Evolutionary conservation across 2,329 filamentous ascomycete species (phyloP), one percentile per base, ranked within the genome.

Genomic region (Aureobasidium lini): DNA sequence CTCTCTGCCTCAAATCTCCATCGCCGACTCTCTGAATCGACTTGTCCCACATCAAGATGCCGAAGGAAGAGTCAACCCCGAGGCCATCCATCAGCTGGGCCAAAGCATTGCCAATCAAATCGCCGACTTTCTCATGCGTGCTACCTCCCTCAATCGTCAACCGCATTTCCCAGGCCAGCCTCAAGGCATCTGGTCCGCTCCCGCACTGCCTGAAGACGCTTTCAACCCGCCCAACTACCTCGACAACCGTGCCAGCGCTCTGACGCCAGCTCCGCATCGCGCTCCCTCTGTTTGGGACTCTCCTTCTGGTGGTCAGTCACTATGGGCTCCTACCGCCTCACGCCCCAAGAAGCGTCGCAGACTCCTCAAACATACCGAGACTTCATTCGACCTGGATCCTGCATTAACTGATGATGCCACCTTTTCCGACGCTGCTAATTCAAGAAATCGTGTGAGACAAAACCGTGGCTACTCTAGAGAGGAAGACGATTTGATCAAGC

Each of bases 401-500:
- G 31, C 53, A 2, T 47, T 47, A 16, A 16, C 40, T 11, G 40
- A 57, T 18, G 43, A 57, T n/a, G n/a, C 31, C 18, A 34, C 13
- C 29, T 39, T 47, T 28, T 57, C 54, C 6, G 54, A 47, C 18
- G 40, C 31, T 11, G 11, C 36, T 36, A 29, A 34, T 5, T 28
- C 40, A 36, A 31, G 40, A 7, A 32, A 32, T 6, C 11, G 23
- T 23, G 23, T 23, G 23, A 23, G 23, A 23, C 23, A 23, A 23
- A 23, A 23, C 23, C 23, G 23, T 23, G 23, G 18, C 34, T 73
- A 68, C 37, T 65, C 64, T 3, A 37, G 44, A 4, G 66, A 71
- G 36, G 71, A 73, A 50, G 66, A 70, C 34, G 57, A 56, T 1
- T 62, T 73, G 7, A 63, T 79, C 0, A 71, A 75, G 5, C 72